phyloP scores from a whole-genome alignment of 225 moss, liverwort and hornwort genomes.

The Thuidium tamariscinum region DNA sequence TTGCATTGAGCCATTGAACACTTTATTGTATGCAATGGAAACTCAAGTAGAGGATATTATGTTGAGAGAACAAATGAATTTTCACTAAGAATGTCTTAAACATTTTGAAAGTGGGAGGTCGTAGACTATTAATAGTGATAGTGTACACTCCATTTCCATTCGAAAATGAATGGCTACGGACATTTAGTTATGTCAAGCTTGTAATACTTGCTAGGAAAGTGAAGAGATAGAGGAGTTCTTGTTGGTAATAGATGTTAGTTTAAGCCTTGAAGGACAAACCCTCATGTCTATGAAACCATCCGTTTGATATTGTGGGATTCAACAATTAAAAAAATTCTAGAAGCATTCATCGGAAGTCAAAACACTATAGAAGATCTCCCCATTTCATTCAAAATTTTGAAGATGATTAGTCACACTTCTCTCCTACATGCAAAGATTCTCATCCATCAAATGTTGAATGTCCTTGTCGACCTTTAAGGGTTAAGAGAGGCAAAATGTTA shows the following conservation, averaged over 20 bases:
- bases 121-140: neutral
- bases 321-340: too few species aligned
- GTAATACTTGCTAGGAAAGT: neutral
- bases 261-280: too few species aligned
- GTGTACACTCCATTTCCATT: neutral
- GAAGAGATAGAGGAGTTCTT: neutral
- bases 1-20: neutral
- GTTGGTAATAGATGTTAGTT: neutral
- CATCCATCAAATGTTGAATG: too few species aligned
- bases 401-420: too few species aligned
- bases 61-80: neutral
- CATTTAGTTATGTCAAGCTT: neutral
- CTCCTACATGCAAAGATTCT: too few species aligned
- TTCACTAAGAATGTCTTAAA: neutral
- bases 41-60: neutral
- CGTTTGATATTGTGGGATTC: too few species aligned
- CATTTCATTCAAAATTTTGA: too few species aligned
- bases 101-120: neutral
- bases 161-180: neutral
- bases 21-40: neutral
- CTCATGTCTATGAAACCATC: too few species aligned
- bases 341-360: too few species aligned
- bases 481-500: too few species aligned
- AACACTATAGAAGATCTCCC: too few species aligned
- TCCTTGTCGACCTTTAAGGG: too few species aligned